Evolutionary conservation across 2,329 filamentous ascomycete genomes (phyloP), one percentile per base, ranked within the genome.

Genomic region (Botryosphaeria dothidea): DNA sequence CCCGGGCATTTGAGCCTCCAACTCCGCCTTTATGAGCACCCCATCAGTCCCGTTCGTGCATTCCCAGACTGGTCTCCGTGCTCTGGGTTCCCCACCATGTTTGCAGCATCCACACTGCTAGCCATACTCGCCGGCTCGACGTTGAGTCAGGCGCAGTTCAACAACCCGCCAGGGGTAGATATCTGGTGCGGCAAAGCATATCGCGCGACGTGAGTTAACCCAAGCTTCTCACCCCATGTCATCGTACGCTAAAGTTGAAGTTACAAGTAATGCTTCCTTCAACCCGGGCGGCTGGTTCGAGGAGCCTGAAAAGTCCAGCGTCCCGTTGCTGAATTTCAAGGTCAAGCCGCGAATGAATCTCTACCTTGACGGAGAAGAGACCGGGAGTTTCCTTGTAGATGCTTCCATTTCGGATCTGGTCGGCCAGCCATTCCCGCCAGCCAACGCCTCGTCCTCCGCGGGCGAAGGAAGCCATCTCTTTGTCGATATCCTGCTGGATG

Each of bases 331-430:
- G 9, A 74, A 81, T 68, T 67, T 84, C 3, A 74, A 73, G 19
- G 66, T 84, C n/a, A 75, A 77, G 51, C 80, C 83, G n/a, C 79
- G 80, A 4, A 80, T 83, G 71, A 82, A 72, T 52, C 78, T 84
- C 5, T 85, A 84, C 71, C 74, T 79, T 21, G 77, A 72, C 46
- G 81, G 83, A 63, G 65, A 67, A 3, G 66, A 64, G 1, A 80
- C 72, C 3, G 69, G 62, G 13, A 65, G 85, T 85, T 71, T 88
- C 85, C 67, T 88, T 85, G 70, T 88, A 83, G 17, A 85, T 80
- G 29, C 83, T 80, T n/a, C 85, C 85, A 29, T 87, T 82, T 56
- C 81, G 81, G 54, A 88, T 69, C 66, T 84, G 86, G 27, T 83
- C 77, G 27, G 79, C 79, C 1, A 88, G 25, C 46, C 46, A 2